These are phyloP conservation scores for Aspergillus brasiliensis DNA, from an alignment of 2,329 filamentous ascomycete species.

Conservation along the genomic window DNA sequence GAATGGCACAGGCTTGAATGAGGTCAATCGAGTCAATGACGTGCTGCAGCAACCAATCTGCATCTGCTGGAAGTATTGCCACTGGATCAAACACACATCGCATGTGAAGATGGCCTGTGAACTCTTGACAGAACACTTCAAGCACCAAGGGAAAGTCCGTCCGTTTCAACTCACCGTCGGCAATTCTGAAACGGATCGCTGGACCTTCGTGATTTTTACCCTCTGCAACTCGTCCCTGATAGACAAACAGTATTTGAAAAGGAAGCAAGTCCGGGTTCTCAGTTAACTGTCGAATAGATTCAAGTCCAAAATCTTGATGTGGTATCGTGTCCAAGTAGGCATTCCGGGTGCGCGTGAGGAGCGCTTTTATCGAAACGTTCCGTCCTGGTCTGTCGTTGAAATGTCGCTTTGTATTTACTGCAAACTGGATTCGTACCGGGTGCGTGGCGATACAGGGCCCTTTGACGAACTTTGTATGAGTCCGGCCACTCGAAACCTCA, in stretches of 20 bases:
- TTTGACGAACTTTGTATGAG: constrained; percentile 1
- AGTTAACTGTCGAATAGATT: constrained; percentile 1
- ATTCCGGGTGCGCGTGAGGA: neutral
- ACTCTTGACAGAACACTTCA: constrained; percentile 7
- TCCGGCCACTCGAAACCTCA: constrained; percentile 8
- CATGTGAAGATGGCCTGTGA: constrained; percentile 5
- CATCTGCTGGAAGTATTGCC: neutral
- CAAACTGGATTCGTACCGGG: constrained; percentile 5
- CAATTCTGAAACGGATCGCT: neutral
- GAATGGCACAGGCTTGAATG: neutral
- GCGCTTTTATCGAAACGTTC: neutral
- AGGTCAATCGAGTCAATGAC: neutral
- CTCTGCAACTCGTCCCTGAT: neutral
- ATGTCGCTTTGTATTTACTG: neutral
- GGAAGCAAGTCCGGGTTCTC: constrained; percentile 1
- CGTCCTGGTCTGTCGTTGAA: neutral
- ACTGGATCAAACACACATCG: constrained; percentile 4
- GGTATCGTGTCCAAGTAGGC: constrained; percentile 7
- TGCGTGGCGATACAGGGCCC: constrained; percentile 11
- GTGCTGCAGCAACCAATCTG: constrained; percentile 7
- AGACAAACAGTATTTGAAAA: constrained; percentile 12
- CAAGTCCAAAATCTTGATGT: constrained; percentile 6
- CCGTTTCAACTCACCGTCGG: neutral
- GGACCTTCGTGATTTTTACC: neutral
- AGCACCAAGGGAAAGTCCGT: constrained; percentile 9